A percentile compares a stretch with the other conserved stretches of the same genome.
phyloP scores from a whole-genome alignment of 169 alveolate species.

The Plasmodium reichenowi region DNA sequence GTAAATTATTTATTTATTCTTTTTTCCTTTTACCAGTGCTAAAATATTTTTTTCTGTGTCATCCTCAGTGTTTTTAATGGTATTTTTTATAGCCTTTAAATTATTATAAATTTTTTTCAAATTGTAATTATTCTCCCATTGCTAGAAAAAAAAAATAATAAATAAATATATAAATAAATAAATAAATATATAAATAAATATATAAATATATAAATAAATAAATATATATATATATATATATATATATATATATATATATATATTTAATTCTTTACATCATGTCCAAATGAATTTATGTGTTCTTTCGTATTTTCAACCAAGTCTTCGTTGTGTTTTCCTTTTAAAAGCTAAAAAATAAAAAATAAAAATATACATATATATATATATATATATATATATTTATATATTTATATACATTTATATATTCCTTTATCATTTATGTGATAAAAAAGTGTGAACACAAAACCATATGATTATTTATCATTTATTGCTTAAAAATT shows the following conservation, averaged over 20 bases:
- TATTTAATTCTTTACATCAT: conserved; percentile 28
- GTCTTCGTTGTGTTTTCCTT: conserved; percentile 57
- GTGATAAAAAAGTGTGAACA: background rate
- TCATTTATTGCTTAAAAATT: background rate
- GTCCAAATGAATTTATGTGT: conserved; percentile 46
- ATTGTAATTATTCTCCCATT: conserved; percentile 35
- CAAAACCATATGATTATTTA: background rate
- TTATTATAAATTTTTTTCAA: conserved; percentile 26
- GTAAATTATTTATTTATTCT: background rate
- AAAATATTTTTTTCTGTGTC: conserved; percentile 56
- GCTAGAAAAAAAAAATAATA: conserved; percentile 2
- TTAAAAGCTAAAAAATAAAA: conserved; percentile 24
- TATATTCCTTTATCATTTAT: background rate
- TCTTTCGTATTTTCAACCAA: conserved; percentile 61
- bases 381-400: background rate
- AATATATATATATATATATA: background rate
- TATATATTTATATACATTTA: too few species aligned
- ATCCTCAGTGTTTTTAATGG: conserved; percentile 56
- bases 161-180: background rate
- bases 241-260: background rate
- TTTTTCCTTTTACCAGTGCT: conserved; percentile 16
- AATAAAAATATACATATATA: too few species aligned
- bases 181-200: background rate
- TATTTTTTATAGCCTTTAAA: conserved; percentile 43
- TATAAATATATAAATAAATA: background rate